Percentiles rank a stretch among this genome's conserved stretches.
phyloP scores from a whole-genome alignment of 78 protist species.

The Blattamonas nauphoetae region DNA sequence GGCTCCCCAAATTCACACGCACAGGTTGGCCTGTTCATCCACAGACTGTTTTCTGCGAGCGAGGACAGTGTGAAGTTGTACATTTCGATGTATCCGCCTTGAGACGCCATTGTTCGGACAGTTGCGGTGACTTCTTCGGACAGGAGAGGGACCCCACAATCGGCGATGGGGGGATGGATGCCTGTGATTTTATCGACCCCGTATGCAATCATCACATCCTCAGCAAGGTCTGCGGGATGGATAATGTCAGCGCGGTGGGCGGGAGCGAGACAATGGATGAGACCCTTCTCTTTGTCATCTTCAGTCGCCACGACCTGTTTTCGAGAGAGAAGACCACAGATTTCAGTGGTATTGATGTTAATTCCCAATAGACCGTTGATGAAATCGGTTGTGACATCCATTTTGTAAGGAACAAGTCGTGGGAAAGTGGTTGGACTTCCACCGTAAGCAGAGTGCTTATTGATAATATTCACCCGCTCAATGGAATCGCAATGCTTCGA shows the following conservation, averaged over 20 bases:
- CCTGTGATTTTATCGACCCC: conserved; percentile 72
- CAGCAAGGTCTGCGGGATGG: conserved; percentile 91
- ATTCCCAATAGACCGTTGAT: conserved; percentile 24
- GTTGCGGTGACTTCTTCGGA: conserved; percentile 57
- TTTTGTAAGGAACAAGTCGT: not conserved
- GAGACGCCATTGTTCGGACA: not conserved
- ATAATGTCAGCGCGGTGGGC: conserved; percentile 76
- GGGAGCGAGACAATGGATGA: conserved; percentile 45
- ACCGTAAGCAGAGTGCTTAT: not conserved
- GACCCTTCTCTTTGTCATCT: not conserved
- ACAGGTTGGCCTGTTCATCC: conserved; percentile 18
- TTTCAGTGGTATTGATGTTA: conserved; percentile 7
- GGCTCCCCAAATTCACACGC: not conserved
- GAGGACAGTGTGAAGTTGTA: conserved; percentile 71
- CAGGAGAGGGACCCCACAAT: conserved; percentile 50
- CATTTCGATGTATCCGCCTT: conserved; percentile 78
- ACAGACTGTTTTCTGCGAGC: conserved; percentile 50
- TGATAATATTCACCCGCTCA: not conserved
- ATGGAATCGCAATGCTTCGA: conserved; percentile 59
- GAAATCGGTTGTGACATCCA: conserved; percentile 13
- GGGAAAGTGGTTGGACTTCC: conserved; percentile 1
- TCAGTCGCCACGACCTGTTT: conserved; percentile 34
- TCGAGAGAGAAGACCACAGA: conserved; percentile 2
- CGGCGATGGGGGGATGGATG: not conserved
- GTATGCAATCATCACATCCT: conserved; percentile 95